These are phyloP conservation scores for Penicillium diatomitis DNA, from an alignment of 495 filamentous ascomycete species.

Conservation along the genomic window DNA sequence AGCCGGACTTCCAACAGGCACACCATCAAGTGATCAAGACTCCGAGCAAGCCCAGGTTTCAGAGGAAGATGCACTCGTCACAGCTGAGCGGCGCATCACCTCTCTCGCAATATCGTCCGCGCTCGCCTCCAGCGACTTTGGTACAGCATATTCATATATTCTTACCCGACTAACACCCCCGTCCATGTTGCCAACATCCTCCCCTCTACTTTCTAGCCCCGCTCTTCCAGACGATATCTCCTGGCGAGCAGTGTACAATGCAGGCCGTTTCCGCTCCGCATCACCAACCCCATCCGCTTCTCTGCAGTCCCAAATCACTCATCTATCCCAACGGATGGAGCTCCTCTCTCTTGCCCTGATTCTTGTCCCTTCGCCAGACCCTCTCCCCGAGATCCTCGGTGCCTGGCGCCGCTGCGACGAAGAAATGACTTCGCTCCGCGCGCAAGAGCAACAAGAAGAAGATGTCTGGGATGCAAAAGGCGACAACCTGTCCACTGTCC, in stretches of 20 bases:
- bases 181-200: conserved; percentile 22
- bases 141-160: conserved; percentile 94
- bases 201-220: conserved; percentile 15
- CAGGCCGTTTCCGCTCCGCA: conserved; percentile 64
- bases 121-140: conserved; percentile 81
- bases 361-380: conserved; percentile 61
- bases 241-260: conserved; percentile 87
- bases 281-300: conserved; percentile 17
- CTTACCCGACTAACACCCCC: conserved; percentile 51
- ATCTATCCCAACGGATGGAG: conserved; percentile 69
- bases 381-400: conserved; percentile 75
- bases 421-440: conserved; percentile 60
- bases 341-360: conserved; percentile 77
- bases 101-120: conserved; percentile 86
- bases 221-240: conserved; percentile 62
- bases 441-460: conserved; percentile 65
- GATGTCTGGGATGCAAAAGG: conserved; percentile 62
- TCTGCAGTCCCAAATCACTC: conserved; percentile 30
- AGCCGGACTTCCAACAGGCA: conserved; percentile 46
- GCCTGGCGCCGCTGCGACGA: conserved; percentile 84
- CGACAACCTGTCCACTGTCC: conserved; percentile 47
- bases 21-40: conserved; percentile 13
- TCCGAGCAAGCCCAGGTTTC: conserved; percentile 5
- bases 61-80: conserved; percentile 21
- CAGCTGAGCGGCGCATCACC: conserved; percentile 59